phyloP scores from a whole-genome alignment of 495 filamentous ascomycete genomes.

The Talaromyces adpressus region DNA sequence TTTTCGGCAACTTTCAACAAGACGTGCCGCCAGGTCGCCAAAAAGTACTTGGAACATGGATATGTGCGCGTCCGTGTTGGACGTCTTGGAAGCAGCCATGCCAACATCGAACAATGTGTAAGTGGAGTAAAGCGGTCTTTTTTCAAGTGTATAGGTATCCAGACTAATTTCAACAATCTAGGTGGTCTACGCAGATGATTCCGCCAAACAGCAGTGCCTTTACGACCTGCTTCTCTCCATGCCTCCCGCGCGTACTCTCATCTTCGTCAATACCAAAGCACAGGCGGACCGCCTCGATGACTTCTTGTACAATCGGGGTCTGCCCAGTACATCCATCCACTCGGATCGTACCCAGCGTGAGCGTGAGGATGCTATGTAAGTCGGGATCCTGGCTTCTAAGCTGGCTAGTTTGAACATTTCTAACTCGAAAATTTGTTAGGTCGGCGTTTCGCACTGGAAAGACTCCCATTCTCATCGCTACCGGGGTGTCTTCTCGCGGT shows the following conservation, averaged over 20 bases:
- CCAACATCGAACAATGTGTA: constrained; percentile 68
- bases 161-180: constrained; percentile 14
- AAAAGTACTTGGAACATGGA: constrained; percentile 60
- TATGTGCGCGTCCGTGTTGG: constrained; percentile 78
- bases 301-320: constrained; percentile 66
- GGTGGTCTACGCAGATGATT: constrained; percentile 54
- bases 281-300: constrained; percentile 79
- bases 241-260: constrained; percentile 70
- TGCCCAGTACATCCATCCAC: constrained; percentile 85
- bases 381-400: constrained; percentile 11
- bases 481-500: constrained; percentile 81
- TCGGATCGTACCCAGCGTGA: constrained; percentile 81
- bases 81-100: constrained; percentile 70
- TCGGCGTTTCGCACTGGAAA: constrained; percentile 71
- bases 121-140: neutral
- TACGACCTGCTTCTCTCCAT: constrained; percentile 63
- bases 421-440: constrained; percentile 26
- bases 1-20: constrained; percentile 92
- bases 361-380: constrained; percentile 85
- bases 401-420: neutral
- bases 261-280: constrained; percentile 80
- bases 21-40: constrained; percentile 65
- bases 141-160: neutral
- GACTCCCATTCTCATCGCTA: constrained; percentile 75
- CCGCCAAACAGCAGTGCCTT: constrained; percentile 60